Evolutionary conservation across 495 filamentous ascomycete genomes (phyloP), one percentile per base, ranked within the genome.

Genomic region (Xanthoparmelia taractica): DNA sequence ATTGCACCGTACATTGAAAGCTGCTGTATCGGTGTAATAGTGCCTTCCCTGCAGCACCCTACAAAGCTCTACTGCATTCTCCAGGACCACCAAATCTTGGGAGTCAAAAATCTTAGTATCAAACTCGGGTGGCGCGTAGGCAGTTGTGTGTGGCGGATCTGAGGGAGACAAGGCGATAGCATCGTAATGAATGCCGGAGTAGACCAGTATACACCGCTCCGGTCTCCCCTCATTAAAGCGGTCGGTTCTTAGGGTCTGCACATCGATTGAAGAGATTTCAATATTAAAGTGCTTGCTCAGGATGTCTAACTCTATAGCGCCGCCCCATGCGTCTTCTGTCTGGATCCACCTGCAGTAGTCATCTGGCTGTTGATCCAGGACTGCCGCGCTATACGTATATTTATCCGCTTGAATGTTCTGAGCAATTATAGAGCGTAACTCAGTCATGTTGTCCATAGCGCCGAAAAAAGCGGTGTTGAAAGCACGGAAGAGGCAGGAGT

Each of bases 141-240:
- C 77, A 63, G 79, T 79, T 50, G 74, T 77, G 58, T 80, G 77
- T 11, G 82, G 81, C 29, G 83, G 80, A 63, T 84, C 82, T 18
- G 80, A 83, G 1, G 87, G 86, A 13, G 81, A 84, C 67, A 95
- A 80, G 0, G 88, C 89, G 58, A 97, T 84, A n/a, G 88, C 85
- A 73, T 98, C 94, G 72, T 98, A 98, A 70, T 98, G 94, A 59
- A 97, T 93, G 43, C 43, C 92, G 0, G 89, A 92, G 73, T 97
- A 98, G 2, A 97, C 85, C 36, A 98, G 77, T 43, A 97, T 85
- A 73, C 90, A 91, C 36, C 92, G 77, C 25, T 79, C 82, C 2
- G 78, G 71, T 33, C 80, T 81, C 2, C 85, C 85, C 69, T 96
- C 90, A 66, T 96, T 96, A 72, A 95, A 95, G 25, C 81, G 80